Base-by-base conservation (phyloP, 768 basidiomycete species). In the Russula sp. region DNA sequence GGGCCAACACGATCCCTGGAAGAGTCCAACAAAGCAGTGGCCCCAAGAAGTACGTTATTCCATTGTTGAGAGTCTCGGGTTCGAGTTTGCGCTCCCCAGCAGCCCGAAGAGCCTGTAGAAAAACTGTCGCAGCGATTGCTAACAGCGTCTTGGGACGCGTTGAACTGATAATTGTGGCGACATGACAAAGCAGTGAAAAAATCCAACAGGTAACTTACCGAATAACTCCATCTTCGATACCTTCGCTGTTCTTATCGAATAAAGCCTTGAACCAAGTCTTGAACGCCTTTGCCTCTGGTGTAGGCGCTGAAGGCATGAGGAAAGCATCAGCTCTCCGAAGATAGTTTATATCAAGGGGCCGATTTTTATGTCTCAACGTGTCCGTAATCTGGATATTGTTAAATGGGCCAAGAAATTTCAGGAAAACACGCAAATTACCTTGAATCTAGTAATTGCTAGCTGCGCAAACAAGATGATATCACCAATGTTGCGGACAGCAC, bases 1-100 rank as follows among this genome's bases (percentile, higher is more conserved):
- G 77, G 1, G 80, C 82, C 71, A 82, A 83, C 59, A 91, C 79
- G 13, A 92, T 84, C 3, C 89, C 88, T 3, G 87, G 85, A 6
- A 92, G 79, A 0, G 90, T 91, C 91, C 91, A 93, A 66, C 83
- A 86, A 46, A 93, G 78, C 22, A 92, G 76, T 0, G 86, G 83
- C 5, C 84, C 83, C 24, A 85, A 81, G 69, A 92, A 92, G 73
- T 89, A 92, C 6, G 87, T 85, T 40, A 91, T 79, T 1, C 91
- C 91, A 66, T 88, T 92, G 72, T 81, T 81, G 24, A 93, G 74
- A 22, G 81, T 79, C 30, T 90, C 90, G 54, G 73, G 79, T 64
- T 91, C 88, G 61, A 91, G 83, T 68, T 84, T 84, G 46, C 80
- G 76, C 22, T 79, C 76, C 13, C 76, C 69, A 40, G 78, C 76